These are phyloP conservation scores for Podospora bellae-mahoneyi DNA, from an alignment of 495 filamentous ascomycete genomes.

Conservation along the genomic window DNA sequence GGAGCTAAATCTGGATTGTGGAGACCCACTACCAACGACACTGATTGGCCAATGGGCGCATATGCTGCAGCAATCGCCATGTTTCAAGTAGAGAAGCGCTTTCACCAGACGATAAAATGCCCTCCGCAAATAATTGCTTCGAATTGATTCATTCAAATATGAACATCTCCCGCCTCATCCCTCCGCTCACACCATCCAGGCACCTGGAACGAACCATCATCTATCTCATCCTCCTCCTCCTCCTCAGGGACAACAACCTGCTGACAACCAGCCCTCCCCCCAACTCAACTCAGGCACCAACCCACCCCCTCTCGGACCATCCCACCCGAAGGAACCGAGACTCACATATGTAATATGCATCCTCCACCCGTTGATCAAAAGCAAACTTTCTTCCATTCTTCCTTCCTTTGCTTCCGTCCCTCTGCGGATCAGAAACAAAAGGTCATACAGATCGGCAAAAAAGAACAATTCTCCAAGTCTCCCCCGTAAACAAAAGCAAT, in stretches of 20 bases:
- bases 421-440: not conserved
- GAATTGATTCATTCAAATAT: not conserved
- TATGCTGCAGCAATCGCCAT: not conserved
- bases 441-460: constrained; percentile 1
- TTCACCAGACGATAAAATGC: not conserved
- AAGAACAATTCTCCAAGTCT: not conserved
- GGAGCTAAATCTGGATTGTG: not conserved
- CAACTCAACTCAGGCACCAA: not conserved
- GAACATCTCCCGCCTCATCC: not conserved
- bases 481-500: not conserved
- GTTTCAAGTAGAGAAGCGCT: not conserved
- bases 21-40: not conserved
- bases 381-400: not conserved
- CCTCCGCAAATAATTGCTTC: not conserved
- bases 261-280: not conserved
- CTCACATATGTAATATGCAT: not conserved
- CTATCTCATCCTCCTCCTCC: not conserved
- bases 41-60: not conserved
- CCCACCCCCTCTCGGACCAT: not conserved
- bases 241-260: not conserved
- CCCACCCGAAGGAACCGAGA: not conserved
- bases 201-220: not conserved
- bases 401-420: not conserved
- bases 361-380: not conserved
- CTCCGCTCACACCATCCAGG: not conserved